Base-by-base conservation (phyloP, 495 filamentous ascomycete genomes). In the Aspergillus panamensis region DNA sequence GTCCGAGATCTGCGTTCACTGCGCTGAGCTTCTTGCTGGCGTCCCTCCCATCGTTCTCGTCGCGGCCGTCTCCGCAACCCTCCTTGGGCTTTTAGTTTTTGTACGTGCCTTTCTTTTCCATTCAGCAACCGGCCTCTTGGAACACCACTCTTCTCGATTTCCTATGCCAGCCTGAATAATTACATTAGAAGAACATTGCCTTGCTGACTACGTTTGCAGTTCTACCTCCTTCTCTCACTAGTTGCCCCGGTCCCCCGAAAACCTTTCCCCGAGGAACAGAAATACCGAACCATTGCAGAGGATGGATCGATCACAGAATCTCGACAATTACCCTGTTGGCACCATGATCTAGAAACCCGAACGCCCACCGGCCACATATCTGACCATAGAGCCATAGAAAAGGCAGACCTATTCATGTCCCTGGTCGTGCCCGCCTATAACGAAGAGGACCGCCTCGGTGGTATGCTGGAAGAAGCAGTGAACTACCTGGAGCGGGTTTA, bases 381-480 rank as follows among this genome's bases (percentile, higher is more conserved):
- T 59, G 53, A 73, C 63, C 55, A 66, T 63, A 60, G 73, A 54
- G 16, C 70, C 9, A 63, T 76, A 3, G 72, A 77, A 33, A 72
- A 82, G 5, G 73, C 86, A 0, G 81, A 85, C 20, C 64, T 91
- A 8, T 83, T 83, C 68, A 84, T 98, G 78, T 93, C 88, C 52
- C 84, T 97, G 3, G 90, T 98, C 3, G 87, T 98, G 48, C 94
- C 94, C 0, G 94, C 94, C 6, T 99, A 90, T 78, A 97, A 99
- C 69, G 94, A 99, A 62, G 84, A 90, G 61, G 80, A 89, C 55
- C 84, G 94, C 13, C 77, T 99, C 17, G 77, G 80, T 7, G 84
- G 84, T 8, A 96, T 96, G 82, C 78, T 99, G 16, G 85, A 92
- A 61, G 94, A 98, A 73, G 91, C 96, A 13, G 87, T 96, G 51